phyloP scores from a whole-genome alignment of 176 grass and related monocot species.

The Juncus inflexus region DNA sequence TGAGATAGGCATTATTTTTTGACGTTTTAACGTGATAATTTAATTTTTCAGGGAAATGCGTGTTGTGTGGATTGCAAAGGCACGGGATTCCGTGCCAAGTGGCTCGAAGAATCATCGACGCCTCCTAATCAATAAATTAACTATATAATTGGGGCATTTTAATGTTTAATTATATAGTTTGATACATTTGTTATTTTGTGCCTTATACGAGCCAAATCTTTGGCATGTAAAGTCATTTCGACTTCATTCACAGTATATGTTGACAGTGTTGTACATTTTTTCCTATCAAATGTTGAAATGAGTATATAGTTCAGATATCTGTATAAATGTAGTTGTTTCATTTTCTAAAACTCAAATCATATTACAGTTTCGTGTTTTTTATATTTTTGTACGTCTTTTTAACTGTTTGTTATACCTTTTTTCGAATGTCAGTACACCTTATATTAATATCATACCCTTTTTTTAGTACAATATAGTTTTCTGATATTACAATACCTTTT shows the following conservation, averaged over 20 bases:
- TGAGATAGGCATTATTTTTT: constrained; percentile 15
- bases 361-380: no score
- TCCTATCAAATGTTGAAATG: constrained; percentile 24
- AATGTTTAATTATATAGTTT: constrained; percentile 10
- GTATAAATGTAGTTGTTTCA: no score
- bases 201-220: background rate
- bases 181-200: background rate
- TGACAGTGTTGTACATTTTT: no score
- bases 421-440: no score
- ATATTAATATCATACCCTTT: no score
- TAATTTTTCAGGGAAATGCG: constrained; percentile 56
- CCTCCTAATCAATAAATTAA: constrained; percentile 6
- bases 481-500: no score
- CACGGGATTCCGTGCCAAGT: constrained; percentile 93
- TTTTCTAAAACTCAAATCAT: no score
- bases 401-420: no score
- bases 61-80: constrained; percentile 79
- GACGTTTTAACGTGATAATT: background rate
- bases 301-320: no score
- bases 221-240: constrained; percentile 11
- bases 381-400: no score
- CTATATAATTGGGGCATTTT: background rate
- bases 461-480: no score
- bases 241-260: background rate
- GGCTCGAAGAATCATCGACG: constrained; percentile 58